These are phyloP conservation scores for Vicia sativa DNA, from an alignment of 306 rosid genomes.

Conservation along the genomic window DNA sequence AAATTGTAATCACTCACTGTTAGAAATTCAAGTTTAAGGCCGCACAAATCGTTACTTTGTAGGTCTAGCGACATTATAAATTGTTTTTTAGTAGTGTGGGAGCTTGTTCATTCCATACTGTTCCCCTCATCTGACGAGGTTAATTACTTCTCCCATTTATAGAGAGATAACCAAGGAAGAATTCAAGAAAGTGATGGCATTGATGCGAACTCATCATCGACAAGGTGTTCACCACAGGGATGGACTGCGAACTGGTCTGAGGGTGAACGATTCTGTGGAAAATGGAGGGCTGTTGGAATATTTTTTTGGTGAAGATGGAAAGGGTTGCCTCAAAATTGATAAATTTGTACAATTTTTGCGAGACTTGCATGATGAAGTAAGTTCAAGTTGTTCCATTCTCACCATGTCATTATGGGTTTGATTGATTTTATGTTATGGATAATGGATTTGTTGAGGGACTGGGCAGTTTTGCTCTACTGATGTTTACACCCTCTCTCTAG, in stretches of 20 bases:
- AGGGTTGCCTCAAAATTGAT: slow-evolving; percentile 59
- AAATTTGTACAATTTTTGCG: slow-evolving; percentile 67
- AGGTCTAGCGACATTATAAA: slow-evolving; percentile 27
- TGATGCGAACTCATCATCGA: slow-evolving; percentile 84
- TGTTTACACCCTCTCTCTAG: not conserved
- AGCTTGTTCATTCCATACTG: slow-evolving; percentile 25
- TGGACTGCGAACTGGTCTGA: slow-evolving; percentile 69
- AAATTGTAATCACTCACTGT: not conserved
- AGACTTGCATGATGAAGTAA: slow-evolving; percentile 73
- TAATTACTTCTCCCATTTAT: slow-evolving; percentile 13
- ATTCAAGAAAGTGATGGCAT: slow-evolving; percentile 92
- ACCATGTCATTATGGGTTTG: slow-evolving; percentile 16
- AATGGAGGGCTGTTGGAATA: slow-evolving; percentile 85
- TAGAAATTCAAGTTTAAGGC: slow-evolving; percentile 10
- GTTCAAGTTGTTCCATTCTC: slow-evolving; percentile 28
- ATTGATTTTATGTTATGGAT: slow-evolving; percentile 32
- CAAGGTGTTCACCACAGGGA: slow-evolving; percentile 72
- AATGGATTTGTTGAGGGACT: slow-evolving; percentile 17
- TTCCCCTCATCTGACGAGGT: slow-evolving; percentile 9
- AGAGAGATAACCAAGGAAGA: slow-evolving; percentile 83
- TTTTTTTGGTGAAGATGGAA: slow-evolving; percentile 85
- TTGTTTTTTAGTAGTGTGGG: slow-evolving; percentile 3
- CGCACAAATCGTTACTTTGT: slow-evolving; percentile 4
- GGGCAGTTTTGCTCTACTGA: slow-evolving; percentile 27
- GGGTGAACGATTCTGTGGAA: slow-evolving; percentile 65